Evolutionary conservation across 208 protist species (phyloP), one percentile per base, ranked within the genome.

Genomic region (Wallacemonas sp.): DNA sequence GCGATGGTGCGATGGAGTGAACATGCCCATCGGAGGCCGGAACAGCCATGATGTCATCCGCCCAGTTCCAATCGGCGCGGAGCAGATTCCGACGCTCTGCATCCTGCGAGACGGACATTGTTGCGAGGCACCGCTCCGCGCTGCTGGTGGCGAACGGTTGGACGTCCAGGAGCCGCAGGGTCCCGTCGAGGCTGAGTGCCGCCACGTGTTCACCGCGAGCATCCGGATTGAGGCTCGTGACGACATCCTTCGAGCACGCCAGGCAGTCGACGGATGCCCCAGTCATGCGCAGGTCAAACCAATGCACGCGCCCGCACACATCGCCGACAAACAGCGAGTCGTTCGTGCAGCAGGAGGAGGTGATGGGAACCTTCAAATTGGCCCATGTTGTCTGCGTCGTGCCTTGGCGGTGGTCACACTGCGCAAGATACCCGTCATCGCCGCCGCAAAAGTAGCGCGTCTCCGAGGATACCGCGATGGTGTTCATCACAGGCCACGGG

Each of bases 401-500:
- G 55, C 39, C 36, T 66, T 52, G 61, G 46, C 78, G 73, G 26
- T 70, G 52, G 61, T 88, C 82, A 21, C 54, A 66, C 9, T 74
- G 39, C 43, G 85, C 74, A 14, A 95, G 68, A 65, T 86, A 91
- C 26, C 90, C 90, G 61, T 93, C 87, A 66, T 95, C 90, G 23
- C 87, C 90, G 27, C 87, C 90, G 61, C 68, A 71, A 27, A 52
- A 68, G 41, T 80, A 68, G 17, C 21, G 32, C 23, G 64, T 49
- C 2, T 67, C 49, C 24, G 49, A 34, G 8, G 62, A 62, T 1
- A 52, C 48, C 0, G 75, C 58, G 17, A 95, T 58, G 30, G 81
- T 72, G 58, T 95, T 95, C n/a, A 93, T 41, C 3, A 95, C 90
- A 2, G 90, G 85, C 85, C 86, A 95, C 33, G 75, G 57, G 11